phyloP scores from a whole-genome alignment of 495 filamentous ascomycete species.

The Penicillium flavigenum region DNA sequence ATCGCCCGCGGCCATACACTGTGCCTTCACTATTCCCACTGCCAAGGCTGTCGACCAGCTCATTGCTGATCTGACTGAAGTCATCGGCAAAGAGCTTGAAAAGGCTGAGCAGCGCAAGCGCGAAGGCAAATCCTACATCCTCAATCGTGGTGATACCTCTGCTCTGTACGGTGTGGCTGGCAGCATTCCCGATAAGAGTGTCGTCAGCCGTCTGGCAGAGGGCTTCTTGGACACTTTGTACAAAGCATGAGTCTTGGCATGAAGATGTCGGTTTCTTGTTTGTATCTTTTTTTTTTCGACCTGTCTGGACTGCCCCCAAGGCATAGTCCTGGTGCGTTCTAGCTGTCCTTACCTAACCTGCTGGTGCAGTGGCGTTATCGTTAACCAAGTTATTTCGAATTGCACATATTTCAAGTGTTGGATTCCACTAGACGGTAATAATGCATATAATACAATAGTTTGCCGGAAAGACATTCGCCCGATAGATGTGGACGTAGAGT shows the following conservation, averaged over 20 bases:
- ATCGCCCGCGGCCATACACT: constrained; percentile 88
- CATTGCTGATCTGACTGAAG: constrained; percentile 71
- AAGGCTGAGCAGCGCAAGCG: constrained; percentile 73
- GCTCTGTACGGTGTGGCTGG: constrained; percentile 95
- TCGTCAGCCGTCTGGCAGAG: constrained; percentile 84
- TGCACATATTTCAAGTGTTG: constrained; percentile 24
- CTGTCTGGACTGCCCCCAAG: not conserved
- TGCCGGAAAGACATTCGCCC: constrained; percentile 6
- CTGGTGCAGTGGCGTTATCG: constrained; percentile 11
- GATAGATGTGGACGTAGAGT: constrained; percentile 24
- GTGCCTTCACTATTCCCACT: constrained; percentile 92
- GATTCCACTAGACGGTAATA: not conserved
- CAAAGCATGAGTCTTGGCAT: constrained; percentile 63
- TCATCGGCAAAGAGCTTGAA: constrained; percentile 73
- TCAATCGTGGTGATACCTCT: constrained; percentile 66
- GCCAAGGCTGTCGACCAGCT: constrained; percentile 74
- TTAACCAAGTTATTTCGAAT: constrained; percentile 20
- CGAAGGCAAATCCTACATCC: constrained; percentile 55
- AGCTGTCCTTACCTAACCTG: constrained; percentile 11
- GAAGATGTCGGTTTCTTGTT: not conserved
- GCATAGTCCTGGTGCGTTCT: constrained; percentile 14
- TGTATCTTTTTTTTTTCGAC: constrained; percentile 23
- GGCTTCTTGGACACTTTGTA: constrained; percentile 96
- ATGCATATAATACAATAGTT: constrained; percentile 39
- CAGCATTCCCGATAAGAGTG: constrained; percentile 89